These are phyloP conservation scores for Spathaspora girioi DNA, from an alignment of 805 yeast genomes.

Conservation along the genomic window DNA sequence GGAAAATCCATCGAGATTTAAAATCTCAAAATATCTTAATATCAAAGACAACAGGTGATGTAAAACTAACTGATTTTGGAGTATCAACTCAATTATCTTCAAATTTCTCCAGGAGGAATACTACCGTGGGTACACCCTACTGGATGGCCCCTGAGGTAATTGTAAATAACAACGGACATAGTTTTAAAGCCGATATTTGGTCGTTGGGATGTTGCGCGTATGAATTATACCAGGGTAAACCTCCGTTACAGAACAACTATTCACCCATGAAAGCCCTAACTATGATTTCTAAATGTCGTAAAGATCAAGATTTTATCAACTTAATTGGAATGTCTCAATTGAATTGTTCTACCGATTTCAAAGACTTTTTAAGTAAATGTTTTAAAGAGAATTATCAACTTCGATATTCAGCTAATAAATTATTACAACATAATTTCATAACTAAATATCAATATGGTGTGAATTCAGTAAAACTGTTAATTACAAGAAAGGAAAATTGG, in stretches of 20 bases:
- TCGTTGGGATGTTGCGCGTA: conserved; percentile 75
- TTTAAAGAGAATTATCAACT: conserved; percentile 30
- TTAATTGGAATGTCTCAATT: conserved; percentile 22
- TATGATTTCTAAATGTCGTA: conserved; percentile 29
- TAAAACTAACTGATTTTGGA: conserved; percentile 45
- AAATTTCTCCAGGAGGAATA: conserved; percentile 40
- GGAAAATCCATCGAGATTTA: conserved; percentile 67
- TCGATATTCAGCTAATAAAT: conserved; percentile 27
- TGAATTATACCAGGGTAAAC: conserved; percentile 68
- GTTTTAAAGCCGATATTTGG: conserved; percentile 70
- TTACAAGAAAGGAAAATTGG: conserved; percentile 35
- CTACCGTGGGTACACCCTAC: conserved; percentile 55
- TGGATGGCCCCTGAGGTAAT: conserved; percentile 68
- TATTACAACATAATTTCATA: conserved; percentile 33
- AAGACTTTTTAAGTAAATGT: conserved; percentile 31
- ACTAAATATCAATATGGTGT: conserved; percentile 12
- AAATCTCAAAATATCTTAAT: conserved; percentile 40
- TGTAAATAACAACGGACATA: conserved; percentile 51
- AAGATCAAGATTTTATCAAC: conserved; percentile 25
- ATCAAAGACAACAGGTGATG: conserved; percentile 29
- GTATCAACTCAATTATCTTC: conserved; percentile 42
- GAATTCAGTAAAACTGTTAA: conserved; percentile 24
- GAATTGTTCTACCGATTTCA: conserved; percentile 17
- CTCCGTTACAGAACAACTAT: conserved; percentile 50
- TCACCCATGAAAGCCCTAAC: conserved; percentile 45